Evolutionary conservation across 805 yeast genomes (phyloP).

Genomic region (Yamadazyma phyllophila): DNA sequence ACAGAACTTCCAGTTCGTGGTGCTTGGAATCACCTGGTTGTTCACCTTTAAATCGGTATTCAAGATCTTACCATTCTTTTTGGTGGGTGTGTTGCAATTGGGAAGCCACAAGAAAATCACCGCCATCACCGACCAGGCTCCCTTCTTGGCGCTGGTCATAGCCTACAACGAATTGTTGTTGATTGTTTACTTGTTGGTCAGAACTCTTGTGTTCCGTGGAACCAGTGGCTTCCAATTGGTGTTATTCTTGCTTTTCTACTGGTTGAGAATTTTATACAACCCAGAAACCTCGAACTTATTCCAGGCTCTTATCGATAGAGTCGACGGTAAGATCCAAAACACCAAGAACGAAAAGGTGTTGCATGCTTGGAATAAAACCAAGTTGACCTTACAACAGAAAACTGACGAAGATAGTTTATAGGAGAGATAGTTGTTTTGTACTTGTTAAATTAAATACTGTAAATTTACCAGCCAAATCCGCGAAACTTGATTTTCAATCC

Average conservation of each 20-base stretch:
- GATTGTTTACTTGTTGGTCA: slow-evolving; percentile 50
- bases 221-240: slow-evolving; percentile 68
- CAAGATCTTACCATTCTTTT: slow-evolving; percentile 59
- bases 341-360: slow-evolving; percentile 46
- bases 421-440: not conserved
- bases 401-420: slow-evolving; percentile 10
- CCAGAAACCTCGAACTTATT: slow-evolving; percentile 46
- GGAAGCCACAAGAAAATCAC: slow-evolving; percentile 38
- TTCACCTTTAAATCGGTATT: slow-evolving; percentile 62
- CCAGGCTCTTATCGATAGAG: slow-evolving; percentile 36
- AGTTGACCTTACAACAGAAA: slow-evolving; percentile 29
- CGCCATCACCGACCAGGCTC: slow-evolving; percentile 38
- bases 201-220: slow-evolving; percentile 62
- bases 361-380: slow-evolving; percentile 35
- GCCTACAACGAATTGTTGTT: slow-evolving; percentile 62
- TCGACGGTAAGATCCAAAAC: slow-evolving; percentile 42
- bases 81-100: slow-evolving; percentile 60
- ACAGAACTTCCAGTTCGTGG: slow-evolving; percentile 70
- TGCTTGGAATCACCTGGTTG: slow-evolving; percentile 58
- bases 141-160: slow-evolving; percentile 43
- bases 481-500: not conserved
- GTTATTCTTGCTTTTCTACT: slow-evolving; percentile 56
- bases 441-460: not conserved
- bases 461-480: not conserved
- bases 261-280: slow-evolving; percentile 66